Evolutionary conservation across 2,329 filamentous ascomycete species (phyloP), one percentile per base, ranked within the genome.

Genomic region (Graphium sp.): DNA sequence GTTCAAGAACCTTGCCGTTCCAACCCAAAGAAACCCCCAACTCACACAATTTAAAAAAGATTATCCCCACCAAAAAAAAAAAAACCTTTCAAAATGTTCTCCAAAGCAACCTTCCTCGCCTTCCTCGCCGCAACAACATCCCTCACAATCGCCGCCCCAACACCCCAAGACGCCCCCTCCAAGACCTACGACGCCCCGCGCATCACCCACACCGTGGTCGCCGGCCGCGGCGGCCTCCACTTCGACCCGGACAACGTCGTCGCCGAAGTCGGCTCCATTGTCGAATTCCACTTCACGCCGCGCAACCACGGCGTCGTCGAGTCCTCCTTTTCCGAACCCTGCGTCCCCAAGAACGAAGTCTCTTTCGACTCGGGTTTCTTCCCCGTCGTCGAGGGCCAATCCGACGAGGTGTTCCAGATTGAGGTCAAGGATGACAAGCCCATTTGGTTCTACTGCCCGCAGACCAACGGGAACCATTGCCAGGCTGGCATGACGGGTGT

Each of bases 391-490:
- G 42, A 34, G 11, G 37, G 39, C 17, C 35, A 37, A 16, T 30
- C 32, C 19, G 20, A 32, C 7, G 31, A 39, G 15, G 37, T 37
- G 10, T 44, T 41, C 30, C 7, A 32, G 16, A 28, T 34, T 21
- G 30, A 32, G 6, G 26, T 34, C 18, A 31, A 37, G 14, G 51
- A 62, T 37, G 55, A 52, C 3, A 64, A 58, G 25, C 69, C 71
- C 2, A 60, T 74, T 33, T 76, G 72, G 69, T 62, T 65, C 41
- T 76, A 73, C 55, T 75, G 69, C 44, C 62, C 62, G n/a, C 18
- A 15, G 22, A 23, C 11, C 7, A 16, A 34, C 18, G 48, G 45
- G 26, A 39, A 39, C 35, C 60, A 65, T 41, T 66, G 61, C 52
- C 50, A 58, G 37, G 49, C 42, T 8, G 58, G 58, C 34, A 65